Percentiles rank a stretch among this genome's conserved stretches.
phyloP scores from a whole-genome alignment of 129 eudicot species.

The Helianthus annuus region DNA sequence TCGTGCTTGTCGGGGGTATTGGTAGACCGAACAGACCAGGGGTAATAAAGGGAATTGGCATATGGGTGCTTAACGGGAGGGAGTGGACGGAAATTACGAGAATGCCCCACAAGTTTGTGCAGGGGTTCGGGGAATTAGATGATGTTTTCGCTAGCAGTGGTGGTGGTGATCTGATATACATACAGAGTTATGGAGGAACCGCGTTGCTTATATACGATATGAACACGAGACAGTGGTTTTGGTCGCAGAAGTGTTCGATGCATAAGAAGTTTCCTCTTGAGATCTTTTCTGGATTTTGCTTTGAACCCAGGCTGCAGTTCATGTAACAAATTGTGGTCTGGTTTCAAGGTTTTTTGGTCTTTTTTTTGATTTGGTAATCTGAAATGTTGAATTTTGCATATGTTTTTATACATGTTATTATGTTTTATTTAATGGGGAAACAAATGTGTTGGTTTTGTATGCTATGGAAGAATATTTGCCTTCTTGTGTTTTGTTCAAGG shows the following conservation, averaged over 20 bases:
- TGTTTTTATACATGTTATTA: conserved; percentile 14
- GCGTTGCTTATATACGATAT: conserved; percentile 49
- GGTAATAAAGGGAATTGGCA: conserved; percentile 50
- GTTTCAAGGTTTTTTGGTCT: background rate
- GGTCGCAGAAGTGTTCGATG: conserved; percentile 44
- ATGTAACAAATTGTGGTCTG: conserved; percentile 9
- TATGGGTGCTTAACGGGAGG: conserved; percentile 49
- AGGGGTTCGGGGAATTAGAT: conserved; percentile 51
- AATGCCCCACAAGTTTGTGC: conserved; percentile 44
- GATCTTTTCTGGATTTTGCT: conserved; percentile 60
- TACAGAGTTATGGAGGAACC: conserved; percentile 55
- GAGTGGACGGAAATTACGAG: conserved; percentile 44
- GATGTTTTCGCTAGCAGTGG: conserved; percentile 62
- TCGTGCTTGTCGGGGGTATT: conserved; percentile 59
- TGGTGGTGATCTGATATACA: conserved; percentile 49
- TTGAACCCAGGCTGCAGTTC: conserved; percentile 45
- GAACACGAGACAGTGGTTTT: conserved; percentile 44
- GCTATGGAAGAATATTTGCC: background rate
- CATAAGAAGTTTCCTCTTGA: conserved; percentile 49
- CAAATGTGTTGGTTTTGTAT: conserved; percentile 5
- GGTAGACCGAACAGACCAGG: conserved; percentile 44
- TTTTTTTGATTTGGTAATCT: background rate
- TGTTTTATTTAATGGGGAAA: conserved; percentile 5
- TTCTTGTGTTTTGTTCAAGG: background rate
- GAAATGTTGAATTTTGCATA: conserved; percentile 22